These are phyloP conservation scores for Usnea hakonensis DNA, from an alignment of 495 filamentous ascomycete species.

Conservation along the genomic window DNA sequence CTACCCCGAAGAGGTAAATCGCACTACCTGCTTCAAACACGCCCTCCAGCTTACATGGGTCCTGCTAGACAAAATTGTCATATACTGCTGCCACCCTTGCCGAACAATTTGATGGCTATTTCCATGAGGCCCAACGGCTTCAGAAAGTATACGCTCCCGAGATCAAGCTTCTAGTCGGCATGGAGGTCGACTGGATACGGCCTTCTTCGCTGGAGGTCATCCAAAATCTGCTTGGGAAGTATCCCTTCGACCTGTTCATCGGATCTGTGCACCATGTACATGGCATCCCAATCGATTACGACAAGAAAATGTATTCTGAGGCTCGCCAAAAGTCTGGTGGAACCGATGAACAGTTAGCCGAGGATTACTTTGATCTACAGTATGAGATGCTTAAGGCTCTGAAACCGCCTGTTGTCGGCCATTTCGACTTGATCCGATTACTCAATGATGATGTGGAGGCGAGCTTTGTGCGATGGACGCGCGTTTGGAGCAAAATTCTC, in stretches of 20 bases:
- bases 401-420: constrained; percentile 74
- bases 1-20: constrained; percentile 87
- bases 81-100: constrained; percentile 34
- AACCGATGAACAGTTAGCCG: constrained; percentile 64
- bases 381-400: constrained; percentile 67
- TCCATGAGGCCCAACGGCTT: constrained; percentile 62
- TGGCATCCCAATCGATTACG: constrained; percentile 83
- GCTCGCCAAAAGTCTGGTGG: constrained; percentile 51
- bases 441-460: constrained; percentile 59
- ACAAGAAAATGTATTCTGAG: constrained; percentile 56
- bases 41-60: background rate
- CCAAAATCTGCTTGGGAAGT: constrained; percentile 45
- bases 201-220: constrained; percentile 54
- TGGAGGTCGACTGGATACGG: constrained; percentile 89
- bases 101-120: constrained; percentile 61
- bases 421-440: constrained; percentile 87
- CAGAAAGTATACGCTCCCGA: constrained; percentile 57
- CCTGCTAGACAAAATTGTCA: constrained; percentile 35
- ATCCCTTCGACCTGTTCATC: constrained; percentile 76
- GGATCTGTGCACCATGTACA: constrained; percentile 86
- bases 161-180: constrained; percentile 79
- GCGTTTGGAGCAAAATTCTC: constrained; percentile 63
- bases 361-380: constrained; percentile 82
- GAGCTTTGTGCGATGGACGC: constrained; percentile 44
- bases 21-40: background rate